Base-by-base conservation (phyloP, 352 stramenopile genomes). In the Pythium utonaiense region DNA sequence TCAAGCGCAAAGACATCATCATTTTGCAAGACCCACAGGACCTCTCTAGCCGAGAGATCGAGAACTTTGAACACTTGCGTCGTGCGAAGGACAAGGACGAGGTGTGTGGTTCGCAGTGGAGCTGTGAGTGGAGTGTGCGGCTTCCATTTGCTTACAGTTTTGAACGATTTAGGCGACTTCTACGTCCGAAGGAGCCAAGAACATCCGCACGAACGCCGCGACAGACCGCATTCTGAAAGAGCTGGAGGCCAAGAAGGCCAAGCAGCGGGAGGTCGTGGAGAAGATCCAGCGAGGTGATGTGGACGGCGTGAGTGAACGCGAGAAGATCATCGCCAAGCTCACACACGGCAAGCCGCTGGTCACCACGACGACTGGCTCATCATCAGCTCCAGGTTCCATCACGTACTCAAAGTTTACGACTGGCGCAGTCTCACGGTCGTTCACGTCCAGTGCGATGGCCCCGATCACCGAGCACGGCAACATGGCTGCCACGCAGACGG, bases 11-110 rank as follows among this genome's bases (percentile, higher is more conserved):
- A 53, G 89, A 98, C 76, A 90, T 98, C 17, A 96, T 99, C 53
- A 80, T 98, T 27, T 69, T 99, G 24, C 96, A 99, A 60, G 96
- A 99, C 77, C 95, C 95, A 0, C 75, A 96, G 51, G 86, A 98
- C 62, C 80, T 91, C 21, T 85, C 83, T 25, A 83, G 85, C 40
- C 82, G 96, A 19, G 96, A 99, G 76, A 98, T 99, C 54, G 88
- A 96, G n/a, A 98, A 98, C 66, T 99, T 99, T 74, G 88, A 93
- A 59, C 96, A 99, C 64, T 88, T 99, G 12, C 73, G 89, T 22
- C 75, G 77, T 31, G 75, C 86, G 10, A 52, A 65, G 27, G 41
- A 62, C 16, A 63, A 57, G 38, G 53, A 68, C 13, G 40, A 63
- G 22, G 48, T 30, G 6, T n/a, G 22, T 16, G 19, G 5, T 4